Base-by-base conservation (phyloP, 75 land plant species). In the Isoetes taiwanensis region DNA sequence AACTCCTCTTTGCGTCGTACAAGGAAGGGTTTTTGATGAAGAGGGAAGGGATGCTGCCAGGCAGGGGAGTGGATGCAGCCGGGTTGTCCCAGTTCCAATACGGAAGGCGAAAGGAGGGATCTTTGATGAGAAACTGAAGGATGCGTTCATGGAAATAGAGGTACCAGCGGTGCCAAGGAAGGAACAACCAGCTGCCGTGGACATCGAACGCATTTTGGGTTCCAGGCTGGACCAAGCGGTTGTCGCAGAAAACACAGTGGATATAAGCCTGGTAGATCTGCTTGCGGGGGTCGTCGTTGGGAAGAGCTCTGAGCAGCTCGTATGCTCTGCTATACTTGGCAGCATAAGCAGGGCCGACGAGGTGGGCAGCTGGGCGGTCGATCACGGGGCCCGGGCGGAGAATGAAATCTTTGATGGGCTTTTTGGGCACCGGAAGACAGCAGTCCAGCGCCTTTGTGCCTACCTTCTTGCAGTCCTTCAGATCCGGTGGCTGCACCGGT, bases 11-110 rank as follows among this genome's bases (percentile, higher is more conserved):
- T n/a, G 43, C 4, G 42, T 82, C 74, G 48, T 69, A 72, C 20
- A 82, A 67, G 0, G 78, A 30, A 12, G 70, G 61, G 6, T 9
- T n/a, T n/a, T n/a, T 10, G 39, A 37, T 12, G 6, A 12, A 9
- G 17, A 29, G 32, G 0, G 48, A 24, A 37, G 68, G 37, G 32
- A 61, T 11, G 32, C 43, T 72, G 34, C 72, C 64, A 24, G 74
- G 35, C 8, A 78, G 78, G 39, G 73, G 50, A 3, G 42, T n/a
- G 79, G 68, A 68, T 1, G 76, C 79, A 1, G 10, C 63, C 34
- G 41, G 66, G 62, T 50, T 41, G 11, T 82, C 86, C 79, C 79
- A 82, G 59, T 82, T 82, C 85, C 85, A 82, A 25, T 64, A 82
- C 0, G 85, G 85, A 10, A 82, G 14, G 9, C 76, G 76, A 41